phyloP scores from a whole-genome alignment of 1,284 basidiomycete genomes.

The Sphagnurus paluster region DNA sequence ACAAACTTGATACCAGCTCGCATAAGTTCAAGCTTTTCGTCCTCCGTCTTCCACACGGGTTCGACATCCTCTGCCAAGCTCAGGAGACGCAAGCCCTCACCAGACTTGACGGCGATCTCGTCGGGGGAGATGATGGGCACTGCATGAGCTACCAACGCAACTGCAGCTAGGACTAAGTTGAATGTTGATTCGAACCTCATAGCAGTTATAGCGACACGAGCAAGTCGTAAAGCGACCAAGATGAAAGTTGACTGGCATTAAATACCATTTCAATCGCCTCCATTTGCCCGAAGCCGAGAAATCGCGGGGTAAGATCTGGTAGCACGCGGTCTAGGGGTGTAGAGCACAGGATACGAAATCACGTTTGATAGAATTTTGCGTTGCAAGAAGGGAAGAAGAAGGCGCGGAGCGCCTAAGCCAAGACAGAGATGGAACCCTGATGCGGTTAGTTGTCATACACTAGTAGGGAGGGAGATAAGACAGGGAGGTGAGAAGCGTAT shows the following conservation, averaged over 20 bases:
- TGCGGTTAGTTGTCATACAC: not conserved
- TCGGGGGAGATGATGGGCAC: constrained; percentile 32
- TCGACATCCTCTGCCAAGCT: constrained; percentile 42
- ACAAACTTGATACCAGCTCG: constrained; percentile 35
- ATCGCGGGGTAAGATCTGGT: not conserved
- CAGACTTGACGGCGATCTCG: constrained; percentile 36
- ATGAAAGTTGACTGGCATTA: not conserved
- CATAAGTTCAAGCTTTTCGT: constrained; percentile 35
- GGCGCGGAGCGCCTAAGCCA: not conserved
- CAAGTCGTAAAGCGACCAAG: not conserved
- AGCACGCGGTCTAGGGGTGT: not conserved
- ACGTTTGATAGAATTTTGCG: not conserved
- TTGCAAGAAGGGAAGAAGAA: not conserved
- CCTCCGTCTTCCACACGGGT: constrained; percentile 51
- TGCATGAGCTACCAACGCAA: constrained; percentile 23
- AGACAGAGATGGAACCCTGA: not conserved
- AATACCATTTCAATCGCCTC: not conserved
- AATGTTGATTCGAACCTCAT: constrained; percentile 25
- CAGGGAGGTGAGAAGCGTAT: too few species aligned
- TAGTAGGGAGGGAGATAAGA: not conserved
- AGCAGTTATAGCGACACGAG: not conserved
- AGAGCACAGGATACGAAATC: constrained; percentile 1
- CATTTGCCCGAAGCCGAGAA: not conserved
- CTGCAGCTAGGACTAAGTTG: constrained; percentile 21
- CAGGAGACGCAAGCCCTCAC: constrained; percentile 47